These are phyloP conservation scores for Tetrapisispora iriomotensis DNA, from an alignment of 805 yeast species.

Conservation along the genomic window DNA sequence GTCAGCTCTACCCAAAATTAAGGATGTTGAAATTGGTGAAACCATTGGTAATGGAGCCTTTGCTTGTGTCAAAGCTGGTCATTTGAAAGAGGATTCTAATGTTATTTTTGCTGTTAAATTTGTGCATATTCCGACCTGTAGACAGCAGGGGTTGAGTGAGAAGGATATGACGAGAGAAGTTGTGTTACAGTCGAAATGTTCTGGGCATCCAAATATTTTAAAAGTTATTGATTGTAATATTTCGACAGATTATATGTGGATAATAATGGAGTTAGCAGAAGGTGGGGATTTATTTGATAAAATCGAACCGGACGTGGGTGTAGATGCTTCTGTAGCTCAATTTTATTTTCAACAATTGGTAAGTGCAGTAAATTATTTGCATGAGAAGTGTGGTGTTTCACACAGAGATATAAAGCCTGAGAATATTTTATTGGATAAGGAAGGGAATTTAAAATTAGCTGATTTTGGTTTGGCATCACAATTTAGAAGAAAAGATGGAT, in stretches of 20 bases:
- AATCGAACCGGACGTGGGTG: conserved; percentile 67
- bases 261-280: conserved; percentile 56
- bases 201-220: conserved; percentile 51
- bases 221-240: conserved; percentile 45
- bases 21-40: conserved; percentile 37
- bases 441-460: conserved; percentile 61
- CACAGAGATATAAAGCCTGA: conserved; percentile 76
- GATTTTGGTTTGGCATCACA: conserved; percentile 71
- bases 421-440: conserved; percentile 51
- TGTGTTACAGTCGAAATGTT: conserved; percentile 47
- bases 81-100: conserved; percentile 27
- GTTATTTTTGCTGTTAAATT: conserved; percentile 49
- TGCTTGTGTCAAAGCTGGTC: conserved; percentile 50
- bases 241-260: conserved; percentile 49
- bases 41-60: conserved; percentile 62
- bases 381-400: conserved; percentile 51
- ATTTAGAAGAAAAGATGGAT: conserved; percentile 41
- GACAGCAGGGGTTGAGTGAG: conserved; percentile 29
- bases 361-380: conserved; percentile 51
- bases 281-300: conserved; percentile 76
- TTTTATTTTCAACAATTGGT: conserved; percentile 59
- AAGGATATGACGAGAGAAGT: conserved; percentile 44
- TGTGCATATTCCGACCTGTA: conserved; percentile 36
- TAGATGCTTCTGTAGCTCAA: conserved; percentile 55
- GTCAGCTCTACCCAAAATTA: conserved; percentile 35